Evolutionary conservation across 2,329 filamentous ascomycete genomes (phyloP), one percentile per base, ranked within the genome.

Genomic region (Chaetomiaceae sp.): DNA sequence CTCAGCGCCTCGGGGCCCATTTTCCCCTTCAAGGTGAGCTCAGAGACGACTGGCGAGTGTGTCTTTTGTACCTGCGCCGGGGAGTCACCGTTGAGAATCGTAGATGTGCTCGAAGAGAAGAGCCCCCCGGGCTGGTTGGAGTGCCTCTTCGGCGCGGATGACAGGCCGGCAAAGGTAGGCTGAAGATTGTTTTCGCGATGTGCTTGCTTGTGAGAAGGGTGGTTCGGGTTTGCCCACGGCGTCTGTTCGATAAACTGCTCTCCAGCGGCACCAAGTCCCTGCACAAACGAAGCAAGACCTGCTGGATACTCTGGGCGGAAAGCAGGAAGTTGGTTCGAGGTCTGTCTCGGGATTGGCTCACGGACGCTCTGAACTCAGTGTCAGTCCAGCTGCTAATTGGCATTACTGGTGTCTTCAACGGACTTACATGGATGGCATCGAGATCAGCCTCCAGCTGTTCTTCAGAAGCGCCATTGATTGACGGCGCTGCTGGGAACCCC

Each of bases 401-500:
- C 27, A 29, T 13, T 50, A 25, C 13, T 33, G 16, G 11, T 29
- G n/a, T 29, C 9, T 45, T 50, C 36, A 46, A 41, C 34, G 44
- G 30, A 79, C 85, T 76, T 75, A 96, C 91, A 65, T 87, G 86
- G 77, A 99, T 96, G 61, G 87, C 87, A 67, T 87, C 85, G 58
- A 97, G 75, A 71, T 99, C 94, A 45, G 92, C 86, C 51, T 96
- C 89, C 42, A 94, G 72, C 65, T 96, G 90, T 10, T 80, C 75
- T 20, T 79, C 70, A 33, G 86, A 85, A 23, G 89, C 87, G 37
- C 87, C 80, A 53, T 77, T 77, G 71, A 99, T 86, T 30, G 88
- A 79, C 18, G 94, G 94, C n/a, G 91, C 94, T 29, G 92, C 91
- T 32, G 94, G 94, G 71, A 99, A 99, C 21, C 94, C 94, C 64